A percentile compares a stretch with the other conserved stretches of the same genome.
These are phyloP conservation scores for Pouteria glomerata DNA, from an alignment of 148 eudicot genomes.

Conservation along the genomic window DNA sequence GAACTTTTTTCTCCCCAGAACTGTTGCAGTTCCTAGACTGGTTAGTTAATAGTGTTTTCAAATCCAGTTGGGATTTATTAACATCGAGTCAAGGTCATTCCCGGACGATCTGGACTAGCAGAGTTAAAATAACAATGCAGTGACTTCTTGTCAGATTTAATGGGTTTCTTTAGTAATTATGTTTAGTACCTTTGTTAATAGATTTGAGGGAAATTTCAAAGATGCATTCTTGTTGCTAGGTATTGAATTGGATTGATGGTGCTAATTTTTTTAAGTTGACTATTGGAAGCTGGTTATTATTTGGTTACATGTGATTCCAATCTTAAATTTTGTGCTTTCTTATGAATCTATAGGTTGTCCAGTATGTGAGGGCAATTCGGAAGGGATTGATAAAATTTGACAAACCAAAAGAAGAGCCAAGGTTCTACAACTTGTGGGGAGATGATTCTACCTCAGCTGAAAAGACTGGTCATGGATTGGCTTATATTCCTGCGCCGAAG, in stretches of 20 bases:
- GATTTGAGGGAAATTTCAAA: background rate
- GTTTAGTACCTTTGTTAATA: background rate
- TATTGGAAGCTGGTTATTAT: background rate
- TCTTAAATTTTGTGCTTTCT: background rate
- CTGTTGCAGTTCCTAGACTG: slow-evolving; percentile 2
- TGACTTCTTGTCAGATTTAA: background rate
- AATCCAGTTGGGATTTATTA: background rate
- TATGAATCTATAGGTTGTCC: slow-evolving; percentile 45
- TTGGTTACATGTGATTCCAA: background rate
- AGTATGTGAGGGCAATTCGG: slow-evolving; percentile 67
- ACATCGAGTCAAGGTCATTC: background rate
- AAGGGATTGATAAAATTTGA: slow-evolving; percentile 82
- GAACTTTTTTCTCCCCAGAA: background rate
- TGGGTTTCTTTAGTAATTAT: no score
- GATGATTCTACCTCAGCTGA: slow-evolving; percentile 62
- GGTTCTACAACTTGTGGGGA: slow-evolving; percentile 63
- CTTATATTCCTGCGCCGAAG: slow-evolving; percentile 92
- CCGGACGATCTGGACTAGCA: background rate
- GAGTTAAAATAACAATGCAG: background rate
- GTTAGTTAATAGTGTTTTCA: background rate
- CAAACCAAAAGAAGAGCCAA: slow-evolving; percentile 73
- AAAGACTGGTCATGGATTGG: slow-evolving; percentile 62
- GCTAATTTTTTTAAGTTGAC: background rate
- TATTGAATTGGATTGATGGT: background rate
- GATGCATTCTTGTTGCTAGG: background rate